Evolutionary conservation across 2,329 filamentous ascomycete species (phyloP), one percentile per base, ranked within the genome.

Genomic region (Diaporthe batatas): DNA sequence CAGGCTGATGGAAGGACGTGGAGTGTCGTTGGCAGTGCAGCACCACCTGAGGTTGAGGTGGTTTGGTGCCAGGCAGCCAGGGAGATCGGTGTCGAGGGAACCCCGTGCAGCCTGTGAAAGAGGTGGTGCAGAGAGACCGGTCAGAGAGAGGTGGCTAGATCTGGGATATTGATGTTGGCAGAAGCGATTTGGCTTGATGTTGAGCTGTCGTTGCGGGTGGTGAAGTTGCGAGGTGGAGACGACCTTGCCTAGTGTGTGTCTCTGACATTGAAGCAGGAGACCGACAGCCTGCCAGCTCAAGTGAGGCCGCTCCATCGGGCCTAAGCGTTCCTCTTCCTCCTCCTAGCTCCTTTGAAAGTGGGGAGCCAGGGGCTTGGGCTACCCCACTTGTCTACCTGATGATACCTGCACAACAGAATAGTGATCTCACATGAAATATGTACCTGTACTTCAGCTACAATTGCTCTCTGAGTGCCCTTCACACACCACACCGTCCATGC

Each of bases 161-260:
- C 36, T 11, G n/a, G 34, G 12, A 53, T 53, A 53, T 39, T 53
- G 62, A 67, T 67, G 62, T 53, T 51, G 47, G 39, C 62, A 39
- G 23, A 3, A 65, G 62, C 29, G 62, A 53, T 25, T 36, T 67
- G 62, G 16, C 32, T 16, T 32, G 47, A n/a, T 25, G 62, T 36
- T 67, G 62, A 67, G 62, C 47, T 67, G 62, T 53, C 16, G 62
- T 53, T 21, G 47, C 62, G 14, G 62, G 62, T 53, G 62, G 62
- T 53, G 62, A 53, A 53, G 62, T 67, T 67, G 62, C 53, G 62
- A 67, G 62, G 62, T 67, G 62, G 62, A 67, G 62, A 67, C 51
- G 62, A 29, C 62, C 62, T 65, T 67, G 47, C 62, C 53, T 21
- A 39, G 62, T 39, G 62, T 53, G 32, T 65, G 59, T 65, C 11